phyloP scores from a whole-genome alignment of 805 yeast species.

The Pichia insulana region DNA sequence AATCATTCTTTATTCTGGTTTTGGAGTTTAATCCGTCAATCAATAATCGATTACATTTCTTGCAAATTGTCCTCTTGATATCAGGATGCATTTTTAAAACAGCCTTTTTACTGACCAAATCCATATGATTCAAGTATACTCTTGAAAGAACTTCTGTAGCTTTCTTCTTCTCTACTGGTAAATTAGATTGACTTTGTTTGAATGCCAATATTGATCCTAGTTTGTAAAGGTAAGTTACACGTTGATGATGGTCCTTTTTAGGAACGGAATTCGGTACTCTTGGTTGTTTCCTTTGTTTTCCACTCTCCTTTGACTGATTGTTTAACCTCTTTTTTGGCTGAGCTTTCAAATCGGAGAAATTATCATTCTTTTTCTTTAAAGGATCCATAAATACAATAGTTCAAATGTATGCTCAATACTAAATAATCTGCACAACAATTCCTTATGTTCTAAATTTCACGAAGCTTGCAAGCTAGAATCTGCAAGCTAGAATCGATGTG shows the following conservation, averaged over 20 bases:
- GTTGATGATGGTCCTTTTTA: conserved; percentile 49
- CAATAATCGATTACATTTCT: conserved; percentile 46
- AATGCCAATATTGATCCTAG: conserved; percentile 35
- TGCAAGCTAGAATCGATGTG: too few relatives aligned
- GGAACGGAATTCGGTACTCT: conserved; percentile 34
- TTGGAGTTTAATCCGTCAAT: conserved; percentile 39
- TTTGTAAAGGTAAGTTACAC: conserved; percentile 54
- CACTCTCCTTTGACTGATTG: neutral
- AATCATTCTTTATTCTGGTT: conserved; percentile 34
- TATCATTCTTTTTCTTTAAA: too few relatives aligned
- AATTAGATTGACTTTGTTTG: conserved; percentile 1
- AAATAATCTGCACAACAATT: too few relatives aligned
- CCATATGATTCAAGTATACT: conserved; percentile 45
- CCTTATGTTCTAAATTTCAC: too few relatives aligned
- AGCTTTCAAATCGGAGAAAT: neutral
- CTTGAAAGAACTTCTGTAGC: conserved; percentile 40
- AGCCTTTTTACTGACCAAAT: conserved; percentile 55
- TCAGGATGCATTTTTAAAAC: conserved; percentile 57
- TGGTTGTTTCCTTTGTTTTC: conserved; percentile 6
- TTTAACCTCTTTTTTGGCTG: neutral
- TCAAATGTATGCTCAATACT: too few relatives aligned
- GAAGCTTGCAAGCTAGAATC: too few relatives aligned
- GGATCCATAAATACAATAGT: too few relatives aligned
- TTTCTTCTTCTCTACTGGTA: neutral
- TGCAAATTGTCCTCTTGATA: conserved; percentile 63